A percentile compares a stretch with the other conserved stretches of the same genome.
phyloP scores from a whole-genome alignment of 75 land plant genomes.

The Pinus albicaulis region DNA sequence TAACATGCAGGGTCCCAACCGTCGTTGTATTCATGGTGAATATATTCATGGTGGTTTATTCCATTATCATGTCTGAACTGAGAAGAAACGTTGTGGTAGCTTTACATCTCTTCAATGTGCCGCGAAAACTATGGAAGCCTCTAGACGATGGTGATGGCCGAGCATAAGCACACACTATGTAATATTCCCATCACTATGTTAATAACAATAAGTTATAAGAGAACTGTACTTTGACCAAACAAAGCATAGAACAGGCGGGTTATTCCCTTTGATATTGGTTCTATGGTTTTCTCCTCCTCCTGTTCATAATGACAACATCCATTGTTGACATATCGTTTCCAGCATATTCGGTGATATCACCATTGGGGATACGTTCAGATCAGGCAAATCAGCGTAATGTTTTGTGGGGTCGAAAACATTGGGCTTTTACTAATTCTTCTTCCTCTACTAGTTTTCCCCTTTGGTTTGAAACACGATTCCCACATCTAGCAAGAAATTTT shows the following conservation, averaged over 20 bases:
- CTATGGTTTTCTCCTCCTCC: conserved; percentile 28
- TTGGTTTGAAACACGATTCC: conserved; percentile 35
- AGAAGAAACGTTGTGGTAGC: neutral
- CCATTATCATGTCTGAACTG: no score
- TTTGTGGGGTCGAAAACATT: conserved; percentile 29
- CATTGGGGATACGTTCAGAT: conserved; percentile 9
- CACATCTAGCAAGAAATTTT: no score
- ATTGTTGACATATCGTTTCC: conserved; percentile 34
- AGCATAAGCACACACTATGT: neutral
- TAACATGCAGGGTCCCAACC: no score
- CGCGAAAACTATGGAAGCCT: neutral
- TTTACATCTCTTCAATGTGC: neutral
- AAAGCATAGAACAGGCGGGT: conserved; percentile 55
- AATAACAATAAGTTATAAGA: neutral
- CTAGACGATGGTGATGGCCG: neutral
- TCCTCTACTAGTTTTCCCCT: conserved; percentile 12
- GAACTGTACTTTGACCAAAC: neutral
- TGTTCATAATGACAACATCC: conserved; percentile 23
- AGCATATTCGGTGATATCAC: conserved; percentile 12
- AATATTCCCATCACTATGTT: neutral
- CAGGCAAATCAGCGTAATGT: neutral
- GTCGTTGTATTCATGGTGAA: no score
- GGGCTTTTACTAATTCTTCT: conserved; percentile 1
- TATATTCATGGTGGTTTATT: no score
- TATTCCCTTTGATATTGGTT: conserved; percentile 37